Conservation (phyloP, 345 rosid species). For the Populus nigra region DNA sequence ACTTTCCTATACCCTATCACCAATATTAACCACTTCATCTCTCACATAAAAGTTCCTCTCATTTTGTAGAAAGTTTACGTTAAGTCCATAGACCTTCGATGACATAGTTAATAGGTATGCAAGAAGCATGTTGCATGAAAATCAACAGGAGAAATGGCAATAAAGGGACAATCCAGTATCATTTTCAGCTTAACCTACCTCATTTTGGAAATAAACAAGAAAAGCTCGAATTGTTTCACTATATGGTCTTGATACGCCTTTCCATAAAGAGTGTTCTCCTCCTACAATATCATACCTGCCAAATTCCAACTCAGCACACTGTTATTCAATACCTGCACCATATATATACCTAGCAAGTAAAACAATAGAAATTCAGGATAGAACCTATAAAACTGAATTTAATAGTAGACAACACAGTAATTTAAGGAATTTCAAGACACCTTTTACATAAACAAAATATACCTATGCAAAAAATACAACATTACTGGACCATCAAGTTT, state of each 20-base stretch:
- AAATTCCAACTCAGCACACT: conserved; percentile 41
- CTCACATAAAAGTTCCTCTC: conserved; percentile 4
- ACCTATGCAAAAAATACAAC: no score
- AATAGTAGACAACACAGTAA: no score
- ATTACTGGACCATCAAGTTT: no score
- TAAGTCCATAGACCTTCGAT: no score
- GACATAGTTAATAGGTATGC: no score
- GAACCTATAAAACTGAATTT: neutral
- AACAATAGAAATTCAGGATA: conserved; percentile 13
- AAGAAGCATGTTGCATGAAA: neutral
- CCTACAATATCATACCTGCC: conserved; percentile 79
- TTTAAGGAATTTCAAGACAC: no score
- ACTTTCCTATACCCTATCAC: neutral
- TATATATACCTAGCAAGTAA: conserved; percentile 31
- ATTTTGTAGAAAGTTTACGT: no score
- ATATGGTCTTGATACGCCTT: conserved; percentile 82
- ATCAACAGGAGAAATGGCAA: neutral
- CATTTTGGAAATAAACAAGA: conserved; percentile 85
- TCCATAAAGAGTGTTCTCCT: conserved; percentile 74
- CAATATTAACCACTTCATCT: neutral
- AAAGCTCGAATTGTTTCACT: conserved; percentile 92
- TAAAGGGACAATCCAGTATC: neutral
- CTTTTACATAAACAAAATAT: no score
- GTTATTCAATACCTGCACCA: conserved; percentile 30
- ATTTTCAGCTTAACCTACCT: conserved; percentile 40